These are phyloP conservation scores for Solanum megistacrolobum DNA, from an alignment of 257 asterid genomes.

Conservation along the genomic window DNA sequence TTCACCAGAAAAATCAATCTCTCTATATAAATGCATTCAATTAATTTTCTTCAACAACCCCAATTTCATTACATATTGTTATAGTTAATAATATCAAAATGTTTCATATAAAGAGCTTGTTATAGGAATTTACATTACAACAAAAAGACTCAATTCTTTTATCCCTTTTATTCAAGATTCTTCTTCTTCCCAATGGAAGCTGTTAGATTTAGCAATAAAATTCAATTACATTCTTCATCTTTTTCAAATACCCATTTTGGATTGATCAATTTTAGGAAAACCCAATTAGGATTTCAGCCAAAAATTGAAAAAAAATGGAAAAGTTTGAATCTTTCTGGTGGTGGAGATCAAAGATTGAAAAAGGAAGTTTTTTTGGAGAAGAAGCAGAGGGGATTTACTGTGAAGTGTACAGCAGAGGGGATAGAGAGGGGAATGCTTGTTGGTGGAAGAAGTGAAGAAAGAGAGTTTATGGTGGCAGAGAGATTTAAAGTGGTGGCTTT, in stretches of 20 bases:
- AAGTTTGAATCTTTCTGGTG: slow-evolving; percentile 2
- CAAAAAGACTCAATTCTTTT: not conserved
- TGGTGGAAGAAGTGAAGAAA: slow-evolving; percentile 35
- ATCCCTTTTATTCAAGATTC: not conserved
- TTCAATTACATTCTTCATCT: slow-evolving; percentile 4
- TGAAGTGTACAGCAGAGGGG: slow-evolving; percentile 74
- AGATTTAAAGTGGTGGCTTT: slow-evolving; percentile 84
- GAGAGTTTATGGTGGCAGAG: slow-evolving; percentile 53
- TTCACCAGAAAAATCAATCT: not conserved
- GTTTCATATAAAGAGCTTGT: not conserved
- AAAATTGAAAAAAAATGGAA: not conserved
- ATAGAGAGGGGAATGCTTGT: slow-evolving; percentile 45
- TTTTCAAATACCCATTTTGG: slow-evolving; percentile 16
- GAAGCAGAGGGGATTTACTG: slow-evolving; percentile 7
- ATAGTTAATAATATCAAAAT: not conserved
- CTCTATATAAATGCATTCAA: not conserved
- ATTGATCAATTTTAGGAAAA: slow-evolving; percentile 5
- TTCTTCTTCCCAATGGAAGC: slow-evolving; percentile 33
- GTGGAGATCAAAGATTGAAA: slow-evolving; percentile 3
- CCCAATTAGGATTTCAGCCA: slow-evolving; percentile 17
- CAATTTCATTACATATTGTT: not conserved
- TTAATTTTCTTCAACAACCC: not conserved
- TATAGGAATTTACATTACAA: not conserved
- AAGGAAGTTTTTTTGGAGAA: not conserved
- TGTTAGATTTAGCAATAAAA: slow-evolving; percentile 13